Evolutionary conservation across 176 grass and related monocot genomes (phyloP), one percentile per base, ranked within the genome.

Genomic region (Hordeum marinum): DNA sequence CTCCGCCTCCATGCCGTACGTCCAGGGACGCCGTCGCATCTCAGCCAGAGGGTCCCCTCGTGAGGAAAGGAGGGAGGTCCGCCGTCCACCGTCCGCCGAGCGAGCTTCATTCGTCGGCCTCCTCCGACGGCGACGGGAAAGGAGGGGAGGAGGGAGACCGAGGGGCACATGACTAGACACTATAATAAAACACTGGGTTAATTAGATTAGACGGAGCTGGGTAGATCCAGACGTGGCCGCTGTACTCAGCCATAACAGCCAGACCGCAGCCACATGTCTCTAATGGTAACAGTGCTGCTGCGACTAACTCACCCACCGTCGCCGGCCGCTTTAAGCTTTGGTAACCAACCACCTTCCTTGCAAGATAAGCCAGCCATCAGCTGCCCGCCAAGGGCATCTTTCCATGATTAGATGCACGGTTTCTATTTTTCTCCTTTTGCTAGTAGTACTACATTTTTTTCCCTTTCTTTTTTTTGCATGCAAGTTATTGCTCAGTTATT

Each of bases 181-280:
- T 25, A 76, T 59, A 37, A 54, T 36, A 65, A 65, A 83, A 67
- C 27, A 83, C 37, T 61, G 48, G 42, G 69, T 83, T 83, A 59
- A 58, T 68, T 42, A 66, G 45, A 24, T 27, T 32, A 32, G 31
- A 32, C 31, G 3, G 31, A 68, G 69, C 9, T 41, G 24, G 31
- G 29, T 73, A 61, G 80, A 90, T 68, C 75, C 67, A 87, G 74
- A 80, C 25, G 11, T 81, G 45, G 34, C 34, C 40, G n/a, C 68
- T 87, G 83, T 80, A 83, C 66, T 48, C n/a, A n/a, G n/a, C n/a
- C n/a, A n/a, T n/a, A n/a, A n/a, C 66, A 74, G 54, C 45, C 74
- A 66, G 11, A 75, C 75, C 18, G 83, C 43, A 23, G 83, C 43
- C 5, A 46, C 32, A 52, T 21, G 75, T 39, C 59, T 9, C 25